Conservation (phyloP, 208 protist genomes). For the Zelonia costaricensis region DNA sequence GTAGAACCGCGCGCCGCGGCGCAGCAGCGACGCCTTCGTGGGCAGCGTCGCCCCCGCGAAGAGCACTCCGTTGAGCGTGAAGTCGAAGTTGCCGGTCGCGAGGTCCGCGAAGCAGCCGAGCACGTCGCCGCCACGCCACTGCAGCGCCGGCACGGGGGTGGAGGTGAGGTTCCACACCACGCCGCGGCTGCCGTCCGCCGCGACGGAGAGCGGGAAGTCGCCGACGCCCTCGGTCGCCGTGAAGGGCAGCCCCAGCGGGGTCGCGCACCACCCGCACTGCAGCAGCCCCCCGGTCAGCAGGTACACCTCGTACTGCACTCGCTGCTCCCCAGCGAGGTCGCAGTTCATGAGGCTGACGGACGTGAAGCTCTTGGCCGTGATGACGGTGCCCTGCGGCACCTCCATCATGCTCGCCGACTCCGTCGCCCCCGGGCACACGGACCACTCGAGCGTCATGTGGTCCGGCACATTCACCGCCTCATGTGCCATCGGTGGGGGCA, state of each 20-base stretch:
- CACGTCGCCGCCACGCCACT: constrained; percentile 28
- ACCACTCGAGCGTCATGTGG: too few relatives aligned
- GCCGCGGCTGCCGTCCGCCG: constrained; percentile 22
- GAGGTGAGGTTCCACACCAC: constrained; percentile 31
- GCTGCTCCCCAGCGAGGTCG: too few relatives aligned
- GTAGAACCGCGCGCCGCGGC: constrained; percentile 13
- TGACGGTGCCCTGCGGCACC: too few relatives aligned
- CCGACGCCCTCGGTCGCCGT: constrained; percentile 35
- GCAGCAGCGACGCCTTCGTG: constrained; percentile 13
- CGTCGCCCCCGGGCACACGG: too few relatives aligned
- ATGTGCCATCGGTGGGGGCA: too few relatives aligned
- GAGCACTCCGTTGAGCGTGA: constrained; percentile 24
- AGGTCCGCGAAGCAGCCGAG: constrained; percentile 34
- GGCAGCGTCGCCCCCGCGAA: constrained; percentile 15
- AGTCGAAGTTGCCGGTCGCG: constrained; percentile 22
- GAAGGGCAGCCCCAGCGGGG: constrained; percentile 21
- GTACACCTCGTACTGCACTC: too few relatives aligned
- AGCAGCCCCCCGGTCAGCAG: too few relatives aligned
- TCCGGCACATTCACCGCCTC: too few relatives aligned
- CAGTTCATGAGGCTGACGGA: too few relatives aligned
- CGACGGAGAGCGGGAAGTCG: constrained; percentile 35
- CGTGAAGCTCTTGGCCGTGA: too few relatives aligned
- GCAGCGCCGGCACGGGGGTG: constrained; percentile 5
- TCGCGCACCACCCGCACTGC: too few relatives aligned
- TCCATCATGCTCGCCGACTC: too few relatives aligned